phyloP scores from a whole-genome alignment of 2,329 filamentous ascomycete genomes.

The Aspergillus piperis region DNA sequence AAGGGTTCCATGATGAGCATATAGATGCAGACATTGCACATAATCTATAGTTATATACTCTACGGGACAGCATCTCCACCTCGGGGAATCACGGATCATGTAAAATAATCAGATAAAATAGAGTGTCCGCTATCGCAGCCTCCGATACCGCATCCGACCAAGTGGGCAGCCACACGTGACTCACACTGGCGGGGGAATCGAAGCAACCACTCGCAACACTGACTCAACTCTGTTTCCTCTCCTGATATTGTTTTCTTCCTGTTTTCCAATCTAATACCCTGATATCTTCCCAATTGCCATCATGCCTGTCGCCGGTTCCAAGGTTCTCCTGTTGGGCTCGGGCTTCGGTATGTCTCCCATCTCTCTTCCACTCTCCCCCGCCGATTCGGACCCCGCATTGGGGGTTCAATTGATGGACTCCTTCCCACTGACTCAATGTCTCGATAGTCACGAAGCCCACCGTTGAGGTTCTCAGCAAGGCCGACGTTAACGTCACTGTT shows the following conservation, averaged over 20 bases:
- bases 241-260: slow-evolving; percentile 18
- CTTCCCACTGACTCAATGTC: neutral
- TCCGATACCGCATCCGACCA: slow-evolving; percentile 26
- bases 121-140: slow-evolving; percentile 4
- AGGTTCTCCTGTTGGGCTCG: slow-evolving; percentile 42
- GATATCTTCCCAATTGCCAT: slow-evolving; percentile 22
- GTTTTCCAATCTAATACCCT: slow-evolving; percentile 15
- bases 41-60: neutral
- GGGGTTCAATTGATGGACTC: neutral
- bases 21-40: neutral
- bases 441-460: slow-evolving; percentile 60
- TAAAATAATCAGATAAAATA: neutral
- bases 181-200: neutral
- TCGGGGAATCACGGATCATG: neutral
- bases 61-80: no score
- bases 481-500: slow-evolving; percentile 66
- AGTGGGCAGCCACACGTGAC: slow-evolving; percentile 27
- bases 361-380: neutral
- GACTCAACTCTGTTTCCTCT: slow-evolving; percentile 12
- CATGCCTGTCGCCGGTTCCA: slow-evolving; percentile 42
- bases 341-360: slow-evolving; percentile 35
- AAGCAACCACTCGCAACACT: neutral
- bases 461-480: slow-evolving; percentile 62
- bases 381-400: slow-evolving; percentile 19
- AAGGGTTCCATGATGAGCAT: neutral